These are phyloP conservation scores for Vigna nakashimae DNA, from an alignment of 306 rosid species.

Conservation along the genomic window DNA sequence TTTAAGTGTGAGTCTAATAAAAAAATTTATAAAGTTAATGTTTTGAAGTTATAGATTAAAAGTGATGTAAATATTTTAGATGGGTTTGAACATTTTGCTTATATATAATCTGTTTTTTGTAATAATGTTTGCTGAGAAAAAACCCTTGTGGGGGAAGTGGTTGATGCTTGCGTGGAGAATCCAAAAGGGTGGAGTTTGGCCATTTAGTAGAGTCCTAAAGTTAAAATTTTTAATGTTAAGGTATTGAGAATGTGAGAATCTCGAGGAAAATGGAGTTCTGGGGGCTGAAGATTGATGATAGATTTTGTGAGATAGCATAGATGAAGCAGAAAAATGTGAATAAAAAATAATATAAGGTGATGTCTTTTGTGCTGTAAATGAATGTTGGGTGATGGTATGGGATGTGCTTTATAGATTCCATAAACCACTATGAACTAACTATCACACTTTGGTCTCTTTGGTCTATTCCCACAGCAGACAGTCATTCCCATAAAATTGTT, in stretches of 20 bases:
- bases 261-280: constrained; percentile 59
- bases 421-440: constrained; percentile 50
- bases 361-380: constrained; percentile 67
- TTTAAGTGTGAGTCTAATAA: too few species aligned
- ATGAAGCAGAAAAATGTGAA: constrained; percentile 52
- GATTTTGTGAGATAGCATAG: constrained; percentile 79
- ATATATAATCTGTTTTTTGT: too few species aligned
- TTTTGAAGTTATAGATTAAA: too few species aligned
- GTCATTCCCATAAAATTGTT: constrained; percentile 68
- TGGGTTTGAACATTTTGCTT: too few species aligned
- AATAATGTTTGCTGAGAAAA: too few species aligned
- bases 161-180: constrained; percentile 59
- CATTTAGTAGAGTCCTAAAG: constrained; percentile 64
- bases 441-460: constrained; percentile 54
- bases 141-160: background rate
- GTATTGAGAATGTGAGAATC: constrained; percentile 85
- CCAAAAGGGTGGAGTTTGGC: constrained; percentile 76
- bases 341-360: constrained; percentile 26
- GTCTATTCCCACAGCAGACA: constrained; percentile 57
- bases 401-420: constrained; percentile 65
- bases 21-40: too few species aligned
- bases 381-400: constrained; percentile 55
- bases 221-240: constrained; percentile 29
- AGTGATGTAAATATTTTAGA: too few species aligned
- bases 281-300: constrained; percentile 62